phyloP scores from a whole-genome alignment of 1,139 yeast species.

The Scheffersomyces quercinus region DNA sequence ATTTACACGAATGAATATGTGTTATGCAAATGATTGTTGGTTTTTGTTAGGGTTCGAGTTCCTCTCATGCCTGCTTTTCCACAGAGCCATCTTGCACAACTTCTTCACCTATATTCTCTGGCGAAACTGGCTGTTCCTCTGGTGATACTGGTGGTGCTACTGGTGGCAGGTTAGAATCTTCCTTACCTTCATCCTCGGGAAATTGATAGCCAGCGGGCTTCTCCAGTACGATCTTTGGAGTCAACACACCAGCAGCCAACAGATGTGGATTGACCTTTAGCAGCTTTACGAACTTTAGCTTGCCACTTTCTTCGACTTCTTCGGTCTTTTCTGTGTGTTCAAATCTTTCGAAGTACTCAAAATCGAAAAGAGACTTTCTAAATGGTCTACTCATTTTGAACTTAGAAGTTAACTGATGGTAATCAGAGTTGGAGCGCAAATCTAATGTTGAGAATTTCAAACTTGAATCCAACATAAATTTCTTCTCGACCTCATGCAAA shows the following conservation, averaged over 20 bases:
- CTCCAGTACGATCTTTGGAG: no score
- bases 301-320: not conserved
- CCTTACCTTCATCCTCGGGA: no score
- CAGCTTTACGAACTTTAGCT: not conserved
- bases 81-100: not conserved
- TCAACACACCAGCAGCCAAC: not conserved
- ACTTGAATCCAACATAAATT: constrained; percentile 22
- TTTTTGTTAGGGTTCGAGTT: no score
- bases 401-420: constrained; percentile 23
- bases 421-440: constrained; percentile 17
- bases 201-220: no score
- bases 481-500: constrained; percentile 14
- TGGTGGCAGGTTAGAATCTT: no score
- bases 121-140: no score
- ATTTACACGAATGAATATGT: no score
- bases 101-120: constrained; percentile 3
- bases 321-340: constrained; percentile 8
- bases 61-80: no score
- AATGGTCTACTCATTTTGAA: constrained; percentile 31
- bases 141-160: no score
- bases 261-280: not conserved
- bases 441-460: constrained; percentile 19
- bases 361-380: constrained; percentile 31
- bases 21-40: no score
- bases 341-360: constrained; percentile 24